Percentiles rank a stretch among this genome's conserved stretches.
Evolutionary conservation across 768 basidiomycete genomes (phyloP).

Genomic region (Agaricus blazei): DNA sequence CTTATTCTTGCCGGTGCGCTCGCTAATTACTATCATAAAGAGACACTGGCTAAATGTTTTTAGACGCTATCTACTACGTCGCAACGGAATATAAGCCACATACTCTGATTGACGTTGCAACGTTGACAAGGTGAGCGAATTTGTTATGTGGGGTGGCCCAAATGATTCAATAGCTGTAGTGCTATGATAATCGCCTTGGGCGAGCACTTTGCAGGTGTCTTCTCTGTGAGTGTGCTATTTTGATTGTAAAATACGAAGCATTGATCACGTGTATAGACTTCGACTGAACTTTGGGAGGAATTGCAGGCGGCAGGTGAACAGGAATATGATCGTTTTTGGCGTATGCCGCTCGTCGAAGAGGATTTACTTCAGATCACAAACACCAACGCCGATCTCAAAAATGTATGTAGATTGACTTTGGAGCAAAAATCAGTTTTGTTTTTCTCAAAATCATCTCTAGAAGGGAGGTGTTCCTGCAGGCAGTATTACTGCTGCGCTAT

Average conservation of each 20-base stretch:
- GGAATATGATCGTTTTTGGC: slow-evolving; percentile 85
- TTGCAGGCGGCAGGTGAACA: slow-evolving; percentile 64
- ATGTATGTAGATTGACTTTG: slow-evolving; percentile 33
- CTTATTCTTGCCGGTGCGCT: slow-evolving; percentile 63
- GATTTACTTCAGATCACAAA: slow-evolving; percentile 71
- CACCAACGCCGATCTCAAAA: slow-evolving; percentile 80
- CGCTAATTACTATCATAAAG: neutral
- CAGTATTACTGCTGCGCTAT: slow-evolving; percentile 79
- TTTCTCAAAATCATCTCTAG: slow-evolving; percentile 25
- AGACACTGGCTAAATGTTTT: neutral
- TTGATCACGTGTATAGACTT: slow-evolving; percentile 39
- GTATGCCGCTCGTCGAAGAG: slow-evolving; percentile 83
- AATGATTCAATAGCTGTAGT: slow-evolving; percentile 26
- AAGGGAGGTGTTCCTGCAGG: slow-evolving; percentile 72
- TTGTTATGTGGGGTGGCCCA: neutral
- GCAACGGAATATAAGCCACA: slow-evolving; percentile 74
- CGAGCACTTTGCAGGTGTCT: slow-evolving; percentile 74
- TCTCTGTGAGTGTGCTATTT: slow-evolving; percentile 43
- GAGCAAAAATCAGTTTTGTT: too few relatives aligned
- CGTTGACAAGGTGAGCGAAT: slow-evolving; percentile 63
- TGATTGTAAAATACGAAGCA: neutral
- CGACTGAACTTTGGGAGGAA: slow-evolving; percentile 68
- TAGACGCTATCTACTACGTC: slow-evolving; percentile 83
- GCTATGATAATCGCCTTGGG: slow-evolving; percentile 73
- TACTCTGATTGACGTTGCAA: slow-evolving; percentile 83